Conservation (phyloP, 2,329 filamentous ascomycete genomes). For the Aspergillus ochraceoroseus region DNA sequence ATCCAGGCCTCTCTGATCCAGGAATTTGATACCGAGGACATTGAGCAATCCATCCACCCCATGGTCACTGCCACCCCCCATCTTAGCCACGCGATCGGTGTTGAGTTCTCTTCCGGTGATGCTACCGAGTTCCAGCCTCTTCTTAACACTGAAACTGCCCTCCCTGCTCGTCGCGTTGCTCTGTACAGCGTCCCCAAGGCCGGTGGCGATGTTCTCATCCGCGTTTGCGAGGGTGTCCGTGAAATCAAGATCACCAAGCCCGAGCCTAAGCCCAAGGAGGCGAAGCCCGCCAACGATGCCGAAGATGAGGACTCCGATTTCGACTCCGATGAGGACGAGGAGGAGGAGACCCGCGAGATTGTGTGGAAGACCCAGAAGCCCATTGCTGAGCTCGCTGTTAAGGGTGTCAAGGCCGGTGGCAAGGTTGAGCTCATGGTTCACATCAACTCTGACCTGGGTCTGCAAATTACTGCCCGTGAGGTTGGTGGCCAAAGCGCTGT, state of each 20-base stretch:
- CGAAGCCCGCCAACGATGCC: constrained; percentile 54
- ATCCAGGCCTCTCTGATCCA: constrained; percentile 92
- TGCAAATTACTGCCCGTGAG: constrained; percentile 77
- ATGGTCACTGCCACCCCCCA: constrained; percentile 93
- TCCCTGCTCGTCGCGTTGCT: constrained; percentile 79
- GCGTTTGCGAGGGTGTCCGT: constrained; percentile 78
- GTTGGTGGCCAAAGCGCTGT: constrained; percentile 83
- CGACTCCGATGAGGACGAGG: constrained; percentile 59
- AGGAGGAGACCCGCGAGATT: constrained; percentile 85
- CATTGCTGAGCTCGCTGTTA: constrained; percentile 80
- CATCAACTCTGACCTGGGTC: constrained; percentile 69
- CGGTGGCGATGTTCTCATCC: constrained; percentile 82
- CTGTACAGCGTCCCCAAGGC: constrained; percentile 70
- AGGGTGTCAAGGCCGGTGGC: constrained; percentile 75
- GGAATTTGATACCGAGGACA: constrained; percentile 89
- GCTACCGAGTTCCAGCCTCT: constrained; percentile 73
- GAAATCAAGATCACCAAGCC: constrained; percentile 93
- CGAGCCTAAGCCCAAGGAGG: constrained; percentile 66
- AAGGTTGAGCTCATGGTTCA: constrained; percentile 95
- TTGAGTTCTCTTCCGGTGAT: constrained; percentile 61
- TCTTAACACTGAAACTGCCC: constrained; percentile 78
- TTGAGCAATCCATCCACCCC: constrained; percentile 92
- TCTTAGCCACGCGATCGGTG: constrained; percentile 80
- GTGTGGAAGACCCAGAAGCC: constrained; percentile 81
- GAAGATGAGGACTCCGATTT: constrained; percentile 59